Conservation (phyloP, 1,139 yeast genomes). For the Suhomyces coccinellae region DNA sequence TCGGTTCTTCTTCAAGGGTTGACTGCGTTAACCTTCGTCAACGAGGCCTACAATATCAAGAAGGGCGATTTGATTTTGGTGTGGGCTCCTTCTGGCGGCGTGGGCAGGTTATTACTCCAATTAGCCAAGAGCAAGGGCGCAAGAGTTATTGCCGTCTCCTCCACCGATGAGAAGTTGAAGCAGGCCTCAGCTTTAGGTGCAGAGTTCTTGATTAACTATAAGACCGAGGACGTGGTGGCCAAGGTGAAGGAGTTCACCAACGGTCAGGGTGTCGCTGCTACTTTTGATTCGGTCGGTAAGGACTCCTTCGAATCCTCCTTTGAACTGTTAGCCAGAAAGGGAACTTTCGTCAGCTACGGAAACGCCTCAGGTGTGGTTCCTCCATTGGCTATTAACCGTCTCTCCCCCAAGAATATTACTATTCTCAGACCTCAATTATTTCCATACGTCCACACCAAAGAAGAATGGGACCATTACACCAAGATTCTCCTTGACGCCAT, state of each 20-base stretch:
- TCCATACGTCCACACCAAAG: constrained; percentile 51
- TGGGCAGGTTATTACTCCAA: constrained; percentile 71
- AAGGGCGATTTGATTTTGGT: constrained; percentile 69
- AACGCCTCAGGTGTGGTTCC: constrained; percentile 86
- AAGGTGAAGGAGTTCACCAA: constrained; percentile 66
- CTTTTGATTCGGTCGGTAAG: constrained; percentile 82
- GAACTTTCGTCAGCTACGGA: constrained; percentile 76
- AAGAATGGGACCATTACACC: constrained; percentile 61
- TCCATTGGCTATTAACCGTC: constrained; percentile 52
- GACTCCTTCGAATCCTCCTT: constrained; percentile 69
- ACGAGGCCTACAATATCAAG: constrained; percentile 65
- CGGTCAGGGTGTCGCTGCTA: constrained; percentile 71
- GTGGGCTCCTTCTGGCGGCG: constrained; percentile 97
- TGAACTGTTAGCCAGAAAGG: constrained; percentile 64
- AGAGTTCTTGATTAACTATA: constrained; percentile 62
- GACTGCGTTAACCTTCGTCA: constrained; percentile 71
- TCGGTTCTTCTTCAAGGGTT: constrained; percentile 69
- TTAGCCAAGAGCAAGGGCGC: constrained; percentile 65
- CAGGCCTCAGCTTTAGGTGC: constrained; percentile 74
- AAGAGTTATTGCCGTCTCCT: constrained; percentile 80
- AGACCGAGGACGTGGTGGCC: constrained; percentile 54
- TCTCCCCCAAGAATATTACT: constrained; percentile 63
- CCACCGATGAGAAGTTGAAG: constrained; percentile 63
- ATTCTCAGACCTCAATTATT: constrained; percentile 63
- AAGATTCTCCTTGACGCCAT: constrained; percentile 45